A percentile compares a stretch with the other conserved stretches of the same genome.
Conservation (phyloP, 805 yeast species). For the Candida insectalens region DNA sequence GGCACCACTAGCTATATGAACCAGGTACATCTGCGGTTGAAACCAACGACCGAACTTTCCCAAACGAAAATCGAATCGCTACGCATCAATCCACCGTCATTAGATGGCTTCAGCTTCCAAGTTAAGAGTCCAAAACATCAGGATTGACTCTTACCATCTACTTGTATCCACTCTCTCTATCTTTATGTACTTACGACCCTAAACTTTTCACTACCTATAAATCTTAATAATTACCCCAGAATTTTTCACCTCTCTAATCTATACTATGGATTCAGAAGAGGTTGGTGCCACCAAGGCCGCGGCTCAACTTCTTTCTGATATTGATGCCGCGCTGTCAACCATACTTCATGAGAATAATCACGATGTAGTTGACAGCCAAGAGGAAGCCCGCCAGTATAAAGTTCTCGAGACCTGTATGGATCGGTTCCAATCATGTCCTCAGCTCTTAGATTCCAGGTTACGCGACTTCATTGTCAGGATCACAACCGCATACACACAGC, state of each 20-base stretch:
- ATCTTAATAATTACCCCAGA: too few species aligned
- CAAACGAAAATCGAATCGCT: too few species aligned
- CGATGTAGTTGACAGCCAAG: background rate
- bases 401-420: conserved; percentile 11
- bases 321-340: conserved; percentile 3
- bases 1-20: conserved; percentile 8
- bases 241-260: background rate
- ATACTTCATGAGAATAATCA: conserved; percentile 1
- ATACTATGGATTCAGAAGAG: conserved; percentile 24
- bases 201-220: too few species aligned
- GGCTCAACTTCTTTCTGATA: conserved; percentile 10
- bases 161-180: too few species aligned
- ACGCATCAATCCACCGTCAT: too few species aligned
- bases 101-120: too few species aligned
- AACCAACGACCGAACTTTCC: background rate
- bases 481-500: conserved; percentile 16
- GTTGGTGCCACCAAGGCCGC: conserved; percentile 21
- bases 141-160: too few species aligned
- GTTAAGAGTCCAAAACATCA: too few species aligned
- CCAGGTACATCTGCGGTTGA: conserved; percentile 6
- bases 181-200: too few species aligned
- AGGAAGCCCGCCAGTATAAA: background rate
- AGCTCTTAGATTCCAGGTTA: conserved; percentile 35
- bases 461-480: conserved; percentile 23
- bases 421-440: conserved; percentile 47